Evolutionary conservation across 352 stramenopile species (phyloP).

Genomic region (Pythium coloratum): DNA sequence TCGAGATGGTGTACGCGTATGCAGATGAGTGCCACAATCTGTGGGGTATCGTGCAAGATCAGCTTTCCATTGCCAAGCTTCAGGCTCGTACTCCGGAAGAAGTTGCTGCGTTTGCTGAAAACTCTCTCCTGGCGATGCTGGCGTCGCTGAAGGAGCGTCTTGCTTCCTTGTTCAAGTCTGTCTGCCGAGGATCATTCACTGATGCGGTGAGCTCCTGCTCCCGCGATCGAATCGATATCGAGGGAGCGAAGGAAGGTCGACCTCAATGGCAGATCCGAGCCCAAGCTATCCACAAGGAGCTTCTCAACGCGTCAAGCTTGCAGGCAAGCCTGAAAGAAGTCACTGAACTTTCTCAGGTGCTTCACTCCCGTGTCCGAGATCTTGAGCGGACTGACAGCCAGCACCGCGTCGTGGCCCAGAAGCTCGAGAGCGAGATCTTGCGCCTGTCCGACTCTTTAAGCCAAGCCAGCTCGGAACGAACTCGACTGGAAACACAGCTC

Average conservation of each 20-base stretch:
- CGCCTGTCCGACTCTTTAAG: conserved; percentile 46
- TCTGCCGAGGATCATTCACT: conserved; percentile 76
- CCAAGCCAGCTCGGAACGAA: conserved; percentile 40
- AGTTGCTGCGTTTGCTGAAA: conserved; percentile 46
- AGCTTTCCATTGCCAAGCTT: conserved; percentile 34
- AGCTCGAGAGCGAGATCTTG: conserved; percentile 73
- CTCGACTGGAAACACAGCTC: conserved; percentile 57
- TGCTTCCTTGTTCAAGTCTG: conserved; percentile 63
- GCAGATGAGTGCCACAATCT: conserved; percentile 48
- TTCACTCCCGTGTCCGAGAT: conserved; percentile 71
- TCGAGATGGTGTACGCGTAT: conserved; percentile 58
- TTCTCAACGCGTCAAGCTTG: conserved; percentile 62
- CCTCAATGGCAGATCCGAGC: conserved; percentile 77
- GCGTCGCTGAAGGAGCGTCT: conserved; percentile 67
- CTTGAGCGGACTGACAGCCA: conserved; percentile 76
- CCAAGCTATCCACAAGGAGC: conserved; percentile 65
- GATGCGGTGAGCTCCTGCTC: conserved; percentile 61
- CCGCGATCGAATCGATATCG: conserved; percentile 27
- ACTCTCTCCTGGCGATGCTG: conserved; percentile 43
- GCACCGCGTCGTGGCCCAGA: conserved; percentile 75
- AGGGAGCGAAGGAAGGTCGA: conserved; percentile 28
- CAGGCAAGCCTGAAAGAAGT: conserved; percentile 61
- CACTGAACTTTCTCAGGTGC: conserved; percentile 59
- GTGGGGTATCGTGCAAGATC: conserved; percentile 38
- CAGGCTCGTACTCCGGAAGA: conserved; percentile 28